Conservation (phyloP, 2,329 filamentous ascomycete species). For the Calonectria leucothoes region DNA sequence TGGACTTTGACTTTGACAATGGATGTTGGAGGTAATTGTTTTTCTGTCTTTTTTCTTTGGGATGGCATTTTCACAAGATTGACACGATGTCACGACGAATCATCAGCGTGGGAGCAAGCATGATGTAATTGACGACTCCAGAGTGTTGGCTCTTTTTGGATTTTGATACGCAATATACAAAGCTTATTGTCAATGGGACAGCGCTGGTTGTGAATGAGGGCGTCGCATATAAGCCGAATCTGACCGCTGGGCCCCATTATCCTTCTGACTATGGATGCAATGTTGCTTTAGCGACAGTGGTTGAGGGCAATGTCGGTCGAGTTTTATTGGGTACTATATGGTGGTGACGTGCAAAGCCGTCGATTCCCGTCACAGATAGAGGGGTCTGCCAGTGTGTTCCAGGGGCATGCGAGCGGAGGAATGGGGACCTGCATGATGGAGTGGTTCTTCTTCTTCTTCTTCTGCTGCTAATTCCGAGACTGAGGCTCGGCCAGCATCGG, state of each 20-base stretch:
- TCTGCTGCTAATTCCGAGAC: too few relatives aligned
- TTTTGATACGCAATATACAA: background rate
- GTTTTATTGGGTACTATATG: background rate
- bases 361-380: constrained; percentile 10
- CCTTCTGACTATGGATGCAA: background rate
- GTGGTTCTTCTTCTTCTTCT: background rate
- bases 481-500: constrained; percentile 3
- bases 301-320: background rate
- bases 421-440: constrained; percentile 9
- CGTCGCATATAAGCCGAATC: background rate
- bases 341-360: constrained; percentile 8
- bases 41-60: background rate
- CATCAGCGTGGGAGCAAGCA: background rate
- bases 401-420: background rate
- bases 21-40: background rate
- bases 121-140: background rate
- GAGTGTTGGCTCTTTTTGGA: background rate
- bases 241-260: background rate
- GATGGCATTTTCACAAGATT: background rate
- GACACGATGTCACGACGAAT: constrained; percentile 2
- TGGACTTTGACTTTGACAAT: background rate
- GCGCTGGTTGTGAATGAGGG: background rate
- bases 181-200: background rate
- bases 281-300: background rate
- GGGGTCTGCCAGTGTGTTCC: background rate